Evolutionary conservation across 2,329 filamentous ascomycete genomes (phyloP).

Genomic region (Exophiala viscosa): DNA sequence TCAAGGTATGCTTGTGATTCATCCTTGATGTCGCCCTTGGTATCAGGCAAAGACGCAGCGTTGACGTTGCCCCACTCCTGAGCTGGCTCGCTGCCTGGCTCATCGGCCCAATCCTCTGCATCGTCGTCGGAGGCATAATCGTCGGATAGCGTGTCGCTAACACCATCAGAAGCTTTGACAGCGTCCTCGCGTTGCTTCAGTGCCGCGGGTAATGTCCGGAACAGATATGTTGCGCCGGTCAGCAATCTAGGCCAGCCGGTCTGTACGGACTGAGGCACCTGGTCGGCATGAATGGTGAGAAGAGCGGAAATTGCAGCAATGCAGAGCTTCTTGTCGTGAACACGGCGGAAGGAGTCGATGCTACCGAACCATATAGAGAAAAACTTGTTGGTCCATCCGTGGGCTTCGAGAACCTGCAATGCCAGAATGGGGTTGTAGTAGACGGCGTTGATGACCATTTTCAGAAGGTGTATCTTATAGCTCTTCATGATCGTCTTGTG

Average conservation of each 20-base stretch:
- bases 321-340: slow-evolving; percentile 98
- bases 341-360: slow-evolving; percentile 87
- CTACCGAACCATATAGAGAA: slow-evolving; percentile 97
- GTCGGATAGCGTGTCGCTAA: slow-evolving; percentile 64
- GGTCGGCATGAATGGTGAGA: slow-evolving; percentile 71
- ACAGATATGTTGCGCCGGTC: slow-evolving; percentile 81
- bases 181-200: slow-evolving; percentile 91
- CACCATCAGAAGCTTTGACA: slow-evolving; percentile 59
- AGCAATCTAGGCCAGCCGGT: slow-evolving; percentile 92
- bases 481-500: slow-evolving; percentile 72
- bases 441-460: slow-evolving; percentile 97
- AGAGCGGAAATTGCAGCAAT: slow-evolving; percentile 89
- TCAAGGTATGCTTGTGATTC: slow-evolving; percentile 93
- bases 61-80: slow-evolving; percentile 61
- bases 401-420: slow-evolving; percentile 81
- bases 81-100: slow-evolving; percentile 43
- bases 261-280: slow-evolving; percentile 87
- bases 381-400: slow-evolving; percentile 97
- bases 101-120: slow-evolving; percentile 78
- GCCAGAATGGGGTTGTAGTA: slow-evolving; percentile 92
- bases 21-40: slow-evolving; percentile 67
- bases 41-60: slow-evolving; percentile 58
- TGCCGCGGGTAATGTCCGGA: slow-evolving; percentile 83
- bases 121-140: slow-evolving; percentile 64
- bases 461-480: slow-evolving; percentile 93